These are phyloP conservation scores for Aspergillus sparsus DNA, from an alignment of 495 filamentous ascomycete species.

Conservation along the genomic window DNA sequence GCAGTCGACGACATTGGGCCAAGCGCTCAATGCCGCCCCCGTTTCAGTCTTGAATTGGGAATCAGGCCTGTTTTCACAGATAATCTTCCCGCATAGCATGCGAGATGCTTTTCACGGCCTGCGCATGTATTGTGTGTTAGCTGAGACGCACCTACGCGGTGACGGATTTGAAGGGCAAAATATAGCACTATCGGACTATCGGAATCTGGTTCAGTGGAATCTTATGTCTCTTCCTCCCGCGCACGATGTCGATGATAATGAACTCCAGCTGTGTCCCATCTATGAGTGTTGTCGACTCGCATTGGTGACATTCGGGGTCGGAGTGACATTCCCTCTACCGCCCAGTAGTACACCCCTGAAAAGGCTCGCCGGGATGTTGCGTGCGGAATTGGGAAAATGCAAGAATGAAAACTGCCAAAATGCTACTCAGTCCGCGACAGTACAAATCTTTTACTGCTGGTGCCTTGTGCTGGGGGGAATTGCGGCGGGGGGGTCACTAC, in stretches of 20 bases:
- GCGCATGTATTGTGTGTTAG: background rate
- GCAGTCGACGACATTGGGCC: background rate
- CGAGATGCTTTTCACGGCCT: background rate
- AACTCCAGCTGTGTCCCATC: background rate
- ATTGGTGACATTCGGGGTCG: slow-evolving; percentile 1
- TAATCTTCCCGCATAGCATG: background rate
- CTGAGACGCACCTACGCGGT: background rate
- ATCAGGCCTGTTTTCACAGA: no score
- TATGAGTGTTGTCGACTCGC: slow-evolving; percentile 7
- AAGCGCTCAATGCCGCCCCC: background rate
- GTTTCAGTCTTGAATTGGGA: background rate
- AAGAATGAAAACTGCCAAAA: background rate
- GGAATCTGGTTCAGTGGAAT: slow-evolving; percentile 6
- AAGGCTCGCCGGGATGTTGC: background rate
- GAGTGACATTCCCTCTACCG: slow-evolving; percentile 7
- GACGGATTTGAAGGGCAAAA: background rate
- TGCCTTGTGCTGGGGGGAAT: slow-evolving; percentile 6
- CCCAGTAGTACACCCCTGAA: background rate
- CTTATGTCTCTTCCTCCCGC: slow-evolving; percentile 7
- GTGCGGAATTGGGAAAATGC: background rate
- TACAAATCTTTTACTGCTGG: background rate
- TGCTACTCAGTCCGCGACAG: no score
- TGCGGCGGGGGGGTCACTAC: background rate
- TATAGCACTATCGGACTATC: background rate
- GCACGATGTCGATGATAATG: background rate